Conservation (phyloP, 1,139 yeast species). For the Scheffersomyces stambukii region DNA sequence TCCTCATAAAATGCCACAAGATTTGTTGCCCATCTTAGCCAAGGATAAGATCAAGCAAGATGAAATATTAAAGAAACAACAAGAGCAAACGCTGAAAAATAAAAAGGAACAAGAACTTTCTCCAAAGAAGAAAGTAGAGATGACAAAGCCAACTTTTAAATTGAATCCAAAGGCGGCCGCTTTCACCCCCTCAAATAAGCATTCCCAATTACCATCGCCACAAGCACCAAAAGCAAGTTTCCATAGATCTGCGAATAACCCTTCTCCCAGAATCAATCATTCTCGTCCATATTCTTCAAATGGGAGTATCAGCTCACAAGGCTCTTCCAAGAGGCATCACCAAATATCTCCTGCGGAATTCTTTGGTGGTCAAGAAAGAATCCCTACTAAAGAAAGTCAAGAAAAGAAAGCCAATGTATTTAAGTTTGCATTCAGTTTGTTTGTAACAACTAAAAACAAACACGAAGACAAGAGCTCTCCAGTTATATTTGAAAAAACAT, state of each 20-base stretch:
- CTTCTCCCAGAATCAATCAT: constrained; percentile 31
- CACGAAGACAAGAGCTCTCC: constrained; percentile 26
- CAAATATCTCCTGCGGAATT: constrained; percentile 43
- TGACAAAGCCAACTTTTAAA: constrained; percentile 43
- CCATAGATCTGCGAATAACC: constrained; percentile 24
- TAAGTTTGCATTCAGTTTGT: constrained; percentile 54
- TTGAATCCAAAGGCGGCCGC: constrained; percentile 70
- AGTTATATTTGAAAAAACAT: constrained; percentile 51
- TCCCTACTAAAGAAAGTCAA: constrained; percentile 45
- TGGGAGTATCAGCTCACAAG: constrained; percentile 15
- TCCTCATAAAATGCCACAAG: constrained; percentile 69
- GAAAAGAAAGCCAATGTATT: constrained; percentile 34
- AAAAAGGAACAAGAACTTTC: constrained; percentile 8
- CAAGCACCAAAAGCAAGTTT: constrained; percentile 23
- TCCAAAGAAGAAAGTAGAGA: constrained; percentile 53
- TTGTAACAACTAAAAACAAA: constrained; percentile 37
- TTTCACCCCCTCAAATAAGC: constrained; percentile 53
- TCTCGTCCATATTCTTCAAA: constrained; percentile 27
- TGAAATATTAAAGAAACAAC: constrained; percentile 46
- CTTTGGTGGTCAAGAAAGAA: constrained; percentile 45
- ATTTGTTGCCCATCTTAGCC: constrained; percentile 69
- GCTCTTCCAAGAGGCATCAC: constrained; percentile 31
- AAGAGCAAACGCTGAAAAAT: constrained; percentile 12
- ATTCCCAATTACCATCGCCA: constrained; percentile 24
- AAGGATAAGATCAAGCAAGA: constrained; percentile 65